These are phyloP conservation scores for Fomitopsis pinicola DNA, from an alignment of 1,284 basidiomycete genomes.

Conservation along the genomic window DNA sequence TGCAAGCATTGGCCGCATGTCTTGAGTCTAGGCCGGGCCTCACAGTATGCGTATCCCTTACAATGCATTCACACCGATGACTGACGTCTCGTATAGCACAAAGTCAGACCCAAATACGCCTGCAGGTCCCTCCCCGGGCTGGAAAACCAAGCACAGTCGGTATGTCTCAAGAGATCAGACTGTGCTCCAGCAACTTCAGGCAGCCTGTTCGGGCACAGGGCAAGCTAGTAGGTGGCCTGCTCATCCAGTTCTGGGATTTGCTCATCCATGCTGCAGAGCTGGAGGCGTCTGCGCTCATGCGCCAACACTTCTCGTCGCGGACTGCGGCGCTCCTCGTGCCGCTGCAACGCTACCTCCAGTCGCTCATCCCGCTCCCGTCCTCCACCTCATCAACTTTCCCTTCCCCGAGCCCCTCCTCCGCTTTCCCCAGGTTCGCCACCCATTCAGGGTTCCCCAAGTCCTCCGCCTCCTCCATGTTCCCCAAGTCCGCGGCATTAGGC, in stretches of 20 bases:
- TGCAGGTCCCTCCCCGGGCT: constrained; percentile 56
- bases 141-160: constrained; percentile 80
- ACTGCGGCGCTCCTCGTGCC: constrained; percentile 91
- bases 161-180: constrained; percentile 82
- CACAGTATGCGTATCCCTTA: constrained; percentile 31
- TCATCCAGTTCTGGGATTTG: not conserved
- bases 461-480: constrained; percentile 3
- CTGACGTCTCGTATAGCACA: not conserved
- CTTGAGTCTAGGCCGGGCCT: constrained; percentile 56
- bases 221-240: constrained; percentile 44
- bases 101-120: not conserved
- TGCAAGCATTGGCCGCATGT: constrained; percentile 94
- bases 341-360: constrained; percentile 90
- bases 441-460: not conserved
- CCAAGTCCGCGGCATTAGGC: not conserved
- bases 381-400: constrained; percentile 10
- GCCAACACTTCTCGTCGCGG: constrained; percentile 83
- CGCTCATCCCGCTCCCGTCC: constrained; percentile 71
- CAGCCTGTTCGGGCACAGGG: constrained; percentile 46
- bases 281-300: constrained; percentile 64
- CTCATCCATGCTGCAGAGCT: constrained; percentile 17
- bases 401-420: not conserved
- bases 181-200: constrained; percentile 67
- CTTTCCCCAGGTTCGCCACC: not conserved
- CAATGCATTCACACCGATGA: not conserved